These are phyloP conservation scores for Suillus luteus DNA, from an alignment of 768 basidiomycete genomes.

Conservation along the genomic window DNA sequence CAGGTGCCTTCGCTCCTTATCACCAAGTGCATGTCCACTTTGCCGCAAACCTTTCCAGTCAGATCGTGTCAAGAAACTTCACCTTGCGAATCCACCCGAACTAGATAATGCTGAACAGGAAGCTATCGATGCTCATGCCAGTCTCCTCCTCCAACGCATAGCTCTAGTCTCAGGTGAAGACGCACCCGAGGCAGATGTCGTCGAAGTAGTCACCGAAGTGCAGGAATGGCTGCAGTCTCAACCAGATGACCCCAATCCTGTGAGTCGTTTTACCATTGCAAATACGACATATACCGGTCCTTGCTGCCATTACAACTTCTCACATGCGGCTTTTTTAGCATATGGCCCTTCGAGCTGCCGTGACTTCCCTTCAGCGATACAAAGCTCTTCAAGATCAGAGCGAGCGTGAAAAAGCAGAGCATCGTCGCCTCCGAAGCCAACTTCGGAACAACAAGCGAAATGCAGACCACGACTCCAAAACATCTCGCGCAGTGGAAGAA, in stretches of 20 bases:
- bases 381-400: constrained; percentile 39
- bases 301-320: constrained; percentile 18
- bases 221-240: constrained; percentile 52
- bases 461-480: constrained; percentile 36
- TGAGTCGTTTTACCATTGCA: constrained; percentile 22
- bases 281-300: not conserved
- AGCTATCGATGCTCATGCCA: constrained; percentile 43
- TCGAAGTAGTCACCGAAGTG: constrained; percentile 47
- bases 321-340: constrained; percentile 30
- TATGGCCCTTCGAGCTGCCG: constrained; percentile 32
- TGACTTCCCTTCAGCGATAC: constrained; percentile 41
- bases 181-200: constrained; percentile 34
- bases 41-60: constrained; percentile 62
- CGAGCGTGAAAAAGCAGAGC: constrained; percentile 33
- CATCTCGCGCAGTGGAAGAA: constrained; percentile 38
- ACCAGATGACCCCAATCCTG: constrained; percentile 40
- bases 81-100: constrained; percentile 53
- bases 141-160: constrained; percentile 38
- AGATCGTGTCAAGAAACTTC: constrained; percentile 66
- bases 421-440: constrained; percentile 35
- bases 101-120: constrained; percentile 38
- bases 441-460: constrained; percentile 31
- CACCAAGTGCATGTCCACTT: constrained; percentile 60
- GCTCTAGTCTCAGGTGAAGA: constrained; percentile 37
- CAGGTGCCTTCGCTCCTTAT: constrained; percentile 59